Evolutionary conservation across 2,329 filamentous ascomycete species (phyloP).

Genomic region (Fusarium sp.): DNA sequence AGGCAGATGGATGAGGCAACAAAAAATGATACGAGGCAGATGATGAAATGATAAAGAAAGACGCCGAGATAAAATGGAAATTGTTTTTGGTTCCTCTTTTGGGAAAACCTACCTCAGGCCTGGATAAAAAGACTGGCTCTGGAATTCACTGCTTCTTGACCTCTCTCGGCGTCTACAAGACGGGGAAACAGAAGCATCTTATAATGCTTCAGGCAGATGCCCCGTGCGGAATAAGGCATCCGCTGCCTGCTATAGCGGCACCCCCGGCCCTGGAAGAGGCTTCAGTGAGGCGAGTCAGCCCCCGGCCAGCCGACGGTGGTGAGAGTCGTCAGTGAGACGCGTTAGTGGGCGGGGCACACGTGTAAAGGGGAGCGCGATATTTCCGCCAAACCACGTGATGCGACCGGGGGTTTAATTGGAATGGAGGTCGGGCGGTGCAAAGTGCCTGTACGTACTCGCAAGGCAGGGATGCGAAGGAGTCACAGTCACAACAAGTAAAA

Average conservation of each 20-base stretch:
- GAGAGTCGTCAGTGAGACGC: conserved; percentile 43
- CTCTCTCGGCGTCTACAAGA: conserved; percentile 17
- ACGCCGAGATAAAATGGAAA: conserved; percentile 33
- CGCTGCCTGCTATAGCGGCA: conserved; percentile 44
- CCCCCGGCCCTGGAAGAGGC: conserved; percentile 34
- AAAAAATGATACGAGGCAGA: conserved; percentile 32
- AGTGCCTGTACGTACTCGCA: neutral
- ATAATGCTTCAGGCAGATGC: conserved; percentile 45
- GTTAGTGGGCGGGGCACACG: conserved; percentile 17
- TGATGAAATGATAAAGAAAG: conserved; percentile 24
- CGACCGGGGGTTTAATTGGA: conserved; percentile 22
- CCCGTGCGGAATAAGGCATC: conserved; percentile 38
- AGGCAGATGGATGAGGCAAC: conserved; percentile 31
- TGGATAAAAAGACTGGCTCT: conserved; percentile 39
- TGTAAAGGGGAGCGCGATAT: conserved; percentile 30
- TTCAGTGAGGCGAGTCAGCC: conserved; percentile 42
- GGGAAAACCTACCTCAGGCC: conserved; percentile 53
- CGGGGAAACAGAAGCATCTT: conserved; percentile 36
- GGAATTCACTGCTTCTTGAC: conserved; percentile 40
- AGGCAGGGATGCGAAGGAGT: conserved; percentile 22
- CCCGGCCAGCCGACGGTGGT: conserved; percentile 30
- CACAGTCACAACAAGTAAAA: neutral
- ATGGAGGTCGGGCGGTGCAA: neutral
- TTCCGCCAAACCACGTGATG: conserved; percentile 41
- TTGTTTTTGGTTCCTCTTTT: conserved; percentile 16